Evolutionary conservation across 805 yeast genomes (phyloP).

Genomic region (Cyberlindnera xishuangbannaensis): DNA sequence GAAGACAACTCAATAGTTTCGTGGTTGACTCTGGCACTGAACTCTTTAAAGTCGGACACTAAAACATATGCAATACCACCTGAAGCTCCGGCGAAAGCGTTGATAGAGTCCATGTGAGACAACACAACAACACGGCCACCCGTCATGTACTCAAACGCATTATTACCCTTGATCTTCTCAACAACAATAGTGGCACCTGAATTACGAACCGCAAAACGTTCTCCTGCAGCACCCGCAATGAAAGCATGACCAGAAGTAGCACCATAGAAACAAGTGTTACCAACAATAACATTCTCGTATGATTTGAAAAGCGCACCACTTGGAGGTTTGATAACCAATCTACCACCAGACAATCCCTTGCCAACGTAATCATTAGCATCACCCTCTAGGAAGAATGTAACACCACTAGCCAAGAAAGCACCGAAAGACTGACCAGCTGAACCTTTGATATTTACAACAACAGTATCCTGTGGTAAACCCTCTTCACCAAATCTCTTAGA

Average conservation of each 20-base stretch:
- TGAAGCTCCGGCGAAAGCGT: conserved; percentile 90
- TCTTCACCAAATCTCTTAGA: conserved; percentile 90
- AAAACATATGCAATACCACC: conserved; percentile 98
- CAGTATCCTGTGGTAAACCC: conserved; percentile 93
- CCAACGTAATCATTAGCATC: conserved; percentile 98
- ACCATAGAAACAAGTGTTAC: conserved; percentile 97
- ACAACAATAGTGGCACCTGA: conserved; percentile 97
- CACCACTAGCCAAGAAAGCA: conserved; percentile 94
- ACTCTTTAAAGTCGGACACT: conserved; percentile 86
- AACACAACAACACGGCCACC: conserved; percentile 96
- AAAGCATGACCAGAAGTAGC: conserved; percentile 94
- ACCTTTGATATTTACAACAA: conserved; percentile 86
- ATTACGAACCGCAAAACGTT: conserved; percentile 96
- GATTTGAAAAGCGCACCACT: conserved; percentile 78
- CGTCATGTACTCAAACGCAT: conserved; percentile 99
- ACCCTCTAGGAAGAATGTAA: conserved; percentile 92
- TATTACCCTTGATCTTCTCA: conserved; percentile 92
- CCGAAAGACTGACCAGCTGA: conserved; percentile 99
- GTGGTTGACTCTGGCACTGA: conserved; percentile 67
- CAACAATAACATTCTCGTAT: conserved; percentile 93
- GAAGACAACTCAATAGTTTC: conserved; percentile 77
- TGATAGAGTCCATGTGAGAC: conserved; percentile 88
- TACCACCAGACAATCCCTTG: conserved; percentile 95
- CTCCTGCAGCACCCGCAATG: conserved; percentile 96
- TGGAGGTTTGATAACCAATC: conserved; percentile 89